Conservation (phyloP, 78 protist genomes). For the Protostelium mycophagum region DNA sequence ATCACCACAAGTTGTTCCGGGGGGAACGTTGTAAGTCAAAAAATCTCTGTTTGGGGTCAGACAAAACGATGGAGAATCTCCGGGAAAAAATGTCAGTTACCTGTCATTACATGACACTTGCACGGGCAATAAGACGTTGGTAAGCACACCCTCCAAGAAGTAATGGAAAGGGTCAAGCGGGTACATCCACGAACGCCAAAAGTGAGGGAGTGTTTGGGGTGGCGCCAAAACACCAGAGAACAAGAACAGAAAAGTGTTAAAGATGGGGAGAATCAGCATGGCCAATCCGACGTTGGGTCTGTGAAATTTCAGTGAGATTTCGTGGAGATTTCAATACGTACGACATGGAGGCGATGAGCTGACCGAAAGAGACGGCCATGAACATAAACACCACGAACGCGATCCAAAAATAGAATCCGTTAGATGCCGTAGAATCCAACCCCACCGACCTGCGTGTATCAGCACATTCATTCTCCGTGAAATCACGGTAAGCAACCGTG, state of each 20-base stretch:
- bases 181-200: conserved; percentile 40
- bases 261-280: conserved; percentile 31
- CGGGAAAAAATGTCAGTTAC: too few species aligned
- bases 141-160: conserved; percentile 38
- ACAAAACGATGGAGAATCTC: too few species aligned
- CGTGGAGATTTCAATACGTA: too few species aligned
- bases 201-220: conserved; percentile 12
- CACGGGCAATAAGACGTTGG: conserved; percentile 2
- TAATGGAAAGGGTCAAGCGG: conserved; percentile 30
- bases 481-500: too few species aligned
- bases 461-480: too few species aligned
- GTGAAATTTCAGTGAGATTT: too few species aligned
- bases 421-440: conserved; percentile 1
- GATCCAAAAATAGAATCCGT: conserved; percentile 44
- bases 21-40: conserved; percentile 28
- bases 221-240: conserved; percentile 49
- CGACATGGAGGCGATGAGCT: conserved; percentile 40
- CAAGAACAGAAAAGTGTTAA: conserved; percentile 43
- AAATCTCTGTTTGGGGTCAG: too few species aligned
- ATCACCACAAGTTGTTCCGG: conserved; percentile 2
- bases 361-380: conserved; percentile 42
- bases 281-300: conserved; percentile 33
- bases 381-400: conserved; percentile 16
- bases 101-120: conserved; percentile 2
- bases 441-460: too few species aligned